Evolutionary conservation across 768 basidiomycete genomes (phyloP).

Genomic region (Kwoniella sp.): DNA sequence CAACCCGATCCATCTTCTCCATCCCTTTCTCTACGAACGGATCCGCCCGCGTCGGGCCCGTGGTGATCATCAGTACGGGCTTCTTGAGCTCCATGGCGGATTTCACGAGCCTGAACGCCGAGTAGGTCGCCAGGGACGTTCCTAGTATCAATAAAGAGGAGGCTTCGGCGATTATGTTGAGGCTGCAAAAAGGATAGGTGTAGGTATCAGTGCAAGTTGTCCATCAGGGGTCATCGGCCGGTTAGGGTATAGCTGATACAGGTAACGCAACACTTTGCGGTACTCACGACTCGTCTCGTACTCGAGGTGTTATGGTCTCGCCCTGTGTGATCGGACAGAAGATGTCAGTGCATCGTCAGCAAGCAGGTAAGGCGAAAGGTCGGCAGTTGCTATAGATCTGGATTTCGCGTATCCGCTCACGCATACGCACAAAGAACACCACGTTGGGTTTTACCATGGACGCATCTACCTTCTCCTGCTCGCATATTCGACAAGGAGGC

Average conservation of each 20-base stretch:
- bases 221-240: too few relatives aligned
- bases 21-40: conserved; percentile 62
- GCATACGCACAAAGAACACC: conserved; percentile 66
- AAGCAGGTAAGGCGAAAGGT: too few relatives aligned
- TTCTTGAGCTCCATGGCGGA: conserved; percentile 74
- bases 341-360: too few relatives aligned
- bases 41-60: conserved; percentile 88
- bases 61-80: conserved; percentile 77
- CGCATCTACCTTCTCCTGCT: conserved; percentile 63
- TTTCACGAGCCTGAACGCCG: conserved; percentile 82
- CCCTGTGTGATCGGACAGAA: too few relatives aligned
- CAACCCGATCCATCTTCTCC: conserved; percentile 76
- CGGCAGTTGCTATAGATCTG: too few relatives aligned
- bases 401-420: conserved; percentile 2
- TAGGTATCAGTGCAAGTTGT: not conserved
- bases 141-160: conserved; percentile 79
- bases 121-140: conserved; percentile 90
- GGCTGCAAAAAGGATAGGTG: not conserved
- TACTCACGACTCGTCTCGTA: conserved; percentile 74
- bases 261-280: too few relatives aligned
- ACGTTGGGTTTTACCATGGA: conserved; percentile 78
- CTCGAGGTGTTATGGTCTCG: conserved; percentile 71
- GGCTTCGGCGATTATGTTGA: conserved; percentile 40
- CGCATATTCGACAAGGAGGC: conserved; percentile 74
- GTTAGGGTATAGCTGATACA: too few relatives aligned